phyloP scores from a whole-genome alignment of 2,329 filamentous ascomycete genomes.

The Diaporthe citrichinensis region DNA sequence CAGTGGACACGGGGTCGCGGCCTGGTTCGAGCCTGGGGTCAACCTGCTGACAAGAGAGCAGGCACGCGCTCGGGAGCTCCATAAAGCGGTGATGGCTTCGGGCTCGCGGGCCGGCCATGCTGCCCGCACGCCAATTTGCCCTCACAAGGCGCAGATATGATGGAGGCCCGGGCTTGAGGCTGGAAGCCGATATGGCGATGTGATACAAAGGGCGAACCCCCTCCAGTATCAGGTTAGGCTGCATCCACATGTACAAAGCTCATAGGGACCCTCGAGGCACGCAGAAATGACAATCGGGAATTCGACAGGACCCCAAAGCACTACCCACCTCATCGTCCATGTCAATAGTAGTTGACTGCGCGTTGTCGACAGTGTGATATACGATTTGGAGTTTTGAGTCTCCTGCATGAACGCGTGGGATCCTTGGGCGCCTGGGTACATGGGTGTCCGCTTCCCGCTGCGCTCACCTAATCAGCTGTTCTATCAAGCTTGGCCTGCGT shows the following conservation, averaged over 20 bases:
- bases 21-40: neutral
- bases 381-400: neutral
- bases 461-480: neutral
- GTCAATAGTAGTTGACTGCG: neutral
- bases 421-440: neutral
- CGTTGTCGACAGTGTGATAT: neutral
- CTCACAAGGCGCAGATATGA: no score
- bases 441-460: neutral
- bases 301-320: no score
- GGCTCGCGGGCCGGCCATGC: neutral
- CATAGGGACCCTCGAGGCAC: neutral
- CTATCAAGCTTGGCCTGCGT: neutral
- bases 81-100: neutral
- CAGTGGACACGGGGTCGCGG: neutral
- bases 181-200: neutral
- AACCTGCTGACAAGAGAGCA: neutral
- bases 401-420: neutral
- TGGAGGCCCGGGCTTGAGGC: neutral
- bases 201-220: neutral
- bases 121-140: neutral
- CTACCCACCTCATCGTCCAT: neutral
- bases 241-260: neutral
- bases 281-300: no score
- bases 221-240: neutral
- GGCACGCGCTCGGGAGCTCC: neutral